phyloP scores from a whole-genome alignment of 2,329 filamentous ascomycete species.

The Aspergillus clavatus region DNA sequence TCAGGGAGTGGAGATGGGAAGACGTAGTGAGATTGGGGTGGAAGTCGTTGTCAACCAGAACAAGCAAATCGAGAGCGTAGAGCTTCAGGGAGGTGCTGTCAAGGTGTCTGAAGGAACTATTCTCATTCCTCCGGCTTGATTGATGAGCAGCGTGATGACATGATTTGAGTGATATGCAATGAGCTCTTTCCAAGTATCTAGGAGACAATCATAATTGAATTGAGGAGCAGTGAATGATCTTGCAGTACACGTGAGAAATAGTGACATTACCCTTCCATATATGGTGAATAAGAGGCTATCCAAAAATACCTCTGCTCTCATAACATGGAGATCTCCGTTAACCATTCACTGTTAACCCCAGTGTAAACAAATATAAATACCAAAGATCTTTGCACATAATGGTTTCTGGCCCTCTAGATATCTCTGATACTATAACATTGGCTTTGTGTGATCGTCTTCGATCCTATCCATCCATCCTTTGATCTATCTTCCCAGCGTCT shows the following conservation, averaged over 20 bases:
- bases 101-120: constrained; percentile 33
- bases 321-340: neutral
- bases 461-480: no score
- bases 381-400: neutral
- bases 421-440: neutral
- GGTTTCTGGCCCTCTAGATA: neutral
- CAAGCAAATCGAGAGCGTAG: constrained; percentile 26
- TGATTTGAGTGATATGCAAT: neutral
- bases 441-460: no score
- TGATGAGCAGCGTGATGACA: neutral
- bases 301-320: neutral
- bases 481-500: neutral
- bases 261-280: neutral
- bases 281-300: neutral
- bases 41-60: constrained; percentile 21
- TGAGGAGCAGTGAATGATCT: neutral
- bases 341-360: neutral
- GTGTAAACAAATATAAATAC: neutral
- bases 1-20: constrained; percentile 64
- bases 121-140: constrained; percentile 17
- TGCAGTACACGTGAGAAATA: neutral
- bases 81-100: constrained; percentile 32
- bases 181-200: neutral
- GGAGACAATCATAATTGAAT: neutral
- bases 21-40: constrained; percentile 39